Conservation (phyloP, 257 asterid species). For the Solanum rostratum region DNA sequence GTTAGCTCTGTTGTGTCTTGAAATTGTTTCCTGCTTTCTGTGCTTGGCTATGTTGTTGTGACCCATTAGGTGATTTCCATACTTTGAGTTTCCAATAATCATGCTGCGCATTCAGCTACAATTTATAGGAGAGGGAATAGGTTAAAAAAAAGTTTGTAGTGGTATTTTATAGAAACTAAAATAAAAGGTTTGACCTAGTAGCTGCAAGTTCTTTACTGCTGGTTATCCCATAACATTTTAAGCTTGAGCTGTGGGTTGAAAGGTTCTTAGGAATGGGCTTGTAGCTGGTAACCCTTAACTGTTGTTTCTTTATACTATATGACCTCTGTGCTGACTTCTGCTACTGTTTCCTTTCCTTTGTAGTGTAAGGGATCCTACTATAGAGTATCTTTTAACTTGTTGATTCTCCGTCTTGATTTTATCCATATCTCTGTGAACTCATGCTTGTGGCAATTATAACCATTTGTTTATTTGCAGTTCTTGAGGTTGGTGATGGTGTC, state of each 20-base stretch:
- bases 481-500: slow-evolving; percentile 96
- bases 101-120: background rate
- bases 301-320: background rate
- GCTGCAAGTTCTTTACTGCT: background rate
- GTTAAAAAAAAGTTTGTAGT: background rate
- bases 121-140: background rate
- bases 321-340: background rate
- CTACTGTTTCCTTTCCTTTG: background rate
- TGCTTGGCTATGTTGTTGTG: background rate
- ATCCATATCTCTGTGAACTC: background rate
- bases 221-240: background rate
- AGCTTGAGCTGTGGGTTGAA: background rate
- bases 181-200: background rate
- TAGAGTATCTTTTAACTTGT: background rate
- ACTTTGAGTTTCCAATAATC: background rate
- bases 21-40: background rate
- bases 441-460: background rate
- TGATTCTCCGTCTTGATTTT: background rate
- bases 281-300: background rate
- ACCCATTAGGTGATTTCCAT: background rate
- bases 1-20: background rate
- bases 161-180: background rate
- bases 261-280: background rate
- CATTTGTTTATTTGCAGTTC: slow-evolving; percentile 30
- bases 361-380: background rate